Evolutionary conservation across 2,329 filamentous ascomycete species (phyloP), one percentile per base, ranked within the genome.

Genomic region (Aspergillus ochraceus): DNA sequence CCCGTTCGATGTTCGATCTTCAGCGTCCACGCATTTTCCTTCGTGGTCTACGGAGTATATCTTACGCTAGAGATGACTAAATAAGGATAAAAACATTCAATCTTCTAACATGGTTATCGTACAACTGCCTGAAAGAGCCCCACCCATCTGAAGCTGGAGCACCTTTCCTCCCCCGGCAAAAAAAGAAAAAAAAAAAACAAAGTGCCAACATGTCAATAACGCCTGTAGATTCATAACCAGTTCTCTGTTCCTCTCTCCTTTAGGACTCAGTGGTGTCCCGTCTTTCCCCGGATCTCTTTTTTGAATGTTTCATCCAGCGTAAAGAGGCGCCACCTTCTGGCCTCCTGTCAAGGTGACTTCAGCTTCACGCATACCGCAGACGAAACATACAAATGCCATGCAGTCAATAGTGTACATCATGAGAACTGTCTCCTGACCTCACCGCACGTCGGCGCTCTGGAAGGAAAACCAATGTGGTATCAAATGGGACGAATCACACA

Each of bases 351-450:
- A 22, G 45, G 12, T 14, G 10, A 14, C 11, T 9, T 24, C 54
- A 45, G 36, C 45, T 42, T 14, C 54, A 19, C 32, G 32, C 49
- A 24, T 56, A 39, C 42, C 50, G 17, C 24, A 49, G 19, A 53
- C 20, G 45, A 45, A 49, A 54, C 57, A 57, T 56, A 57, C 55
- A 56, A 32, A 54, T 55, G 53, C 22, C 52, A 56, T 60, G 52
- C 52, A 59, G 54, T 57, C 36, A 61, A 58, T 61, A 62, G 57
- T 62, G 58, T 65, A 64, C 60, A 64, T 63, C 49, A 55, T 54
- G 46, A 60, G 59, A 30, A 54, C 32, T 49, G 30, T 24, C 54
- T 56, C 58, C 51, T 53, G 52, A 54, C 46, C 17, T 17, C 36
- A 42, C 14, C 36, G 14, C 36, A n/a, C 36, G 32, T 42, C 36